These are phyloP conservation scores for Aspergillus steynii DNA, from an alignment of 495 filamentous ascomycete genomes.

Conservation along the genomic window DNA sequence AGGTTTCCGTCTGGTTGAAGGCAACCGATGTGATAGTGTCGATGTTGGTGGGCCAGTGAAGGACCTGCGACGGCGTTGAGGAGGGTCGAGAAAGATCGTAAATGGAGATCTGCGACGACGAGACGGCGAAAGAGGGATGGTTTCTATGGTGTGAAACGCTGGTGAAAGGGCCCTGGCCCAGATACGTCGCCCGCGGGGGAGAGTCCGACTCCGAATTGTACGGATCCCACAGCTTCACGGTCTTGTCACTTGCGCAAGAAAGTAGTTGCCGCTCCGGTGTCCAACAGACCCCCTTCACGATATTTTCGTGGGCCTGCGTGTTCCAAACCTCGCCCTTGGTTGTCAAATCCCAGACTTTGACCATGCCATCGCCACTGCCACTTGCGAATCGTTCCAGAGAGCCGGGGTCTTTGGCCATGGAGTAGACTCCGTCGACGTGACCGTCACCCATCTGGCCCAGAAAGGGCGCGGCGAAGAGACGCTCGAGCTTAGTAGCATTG, in stretches of 20 bases:
- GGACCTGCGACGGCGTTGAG: constrained; percentile 69
- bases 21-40: constrained; percentile 90
- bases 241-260: constrained; percentile 84
- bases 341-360: constrained; percentile 92
- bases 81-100: constrained; percentile 81
- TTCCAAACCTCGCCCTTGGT: constrained; percentile 78
- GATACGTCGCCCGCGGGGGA: constrained; percentile 74
- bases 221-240: constrained; percentile 89
- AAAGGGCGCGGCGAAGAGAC: constrained; percentile 95
- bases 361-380: constrained; percentile 80
- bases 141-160: constrained; percentile 77
- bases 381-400: constrained; percentile 71
- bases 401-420: constrained; percentile 68
- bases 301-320: constrained; percentile 77
- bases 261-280: constrained; percentile 80
- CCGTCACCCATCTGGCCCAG: constrained; percentile 82
- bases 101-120: constrained; percentile 78
- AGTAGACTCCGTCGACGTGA: constrained; percentile 91
- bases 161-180: constrained; percentile 82
- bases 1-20: constrained; percentile 95
- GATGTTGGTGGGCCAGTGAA: constrained; percentile 81
- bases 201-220: constrained; percentile 67
- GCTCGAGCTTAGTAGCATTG: constrained; percentile 91
- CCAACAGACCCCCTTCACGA: constrained; percentile 91
- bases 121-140: constrained; percentile 71